Evolutionary conservation across 108 stramenopile species (phyloP), one percentile per base, ranked within the genome.

Genomic region (Asterionellopsis glacialis): DNA sequence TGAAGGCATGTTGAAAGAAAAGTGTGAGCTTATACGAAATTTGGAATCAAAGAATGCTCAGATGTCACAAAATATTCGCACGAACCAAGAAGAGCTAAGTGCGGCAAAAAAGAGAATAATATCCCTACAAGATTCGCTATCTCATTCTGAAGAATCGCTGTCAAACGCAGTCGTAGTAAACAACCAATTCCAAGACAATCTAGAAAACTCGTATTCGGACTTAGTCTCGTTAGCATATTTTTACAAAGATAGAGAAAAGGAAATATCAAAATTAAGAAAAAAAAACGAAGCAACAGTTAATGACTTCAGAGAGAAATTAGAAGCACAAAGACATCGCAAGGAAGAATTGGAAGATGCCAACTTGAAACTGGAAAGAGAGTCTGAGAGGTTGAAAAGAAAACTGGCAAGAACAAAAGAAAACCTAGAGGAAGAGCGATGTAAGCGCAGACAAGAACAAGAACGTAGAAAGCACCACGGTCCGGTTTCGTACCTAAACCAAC

Each of bases 401-500:
- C 49, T 76, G 21, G 65, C 70, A 64, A 41, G 64, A 50, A 66
- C 70, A 44, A 55, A 69, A 26, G 45, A 49, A 22, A 67, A 60
- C 2, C 62, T 57, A 28, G 19, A 59, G 48, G 57, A 63, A 41
- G 69, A 69, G 11, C 12, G 38, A 1, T 25, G 57, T 14, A 41
- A 47, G 12, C 48, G 59, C 19, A 65, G 53, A 25, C 43, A 59
- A 59, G 27, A 33, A 21, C 21, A 11, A 23, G 58, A 59, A 22
- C 42, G 41, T 42, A 41, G 58, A 1, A 42, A 43, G 18, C 55
- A 61, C 24, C 78, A 69, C 56, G 75, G 72, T 0, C 82, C 82
- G 3, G 74, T 81, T 27, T 71, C 80, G 0, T 87, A 87, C 57
- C 65, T 87, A 0, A 87, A 87, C 39, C 79, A 80, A 44, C 74